phyloP scores from a whole-genome alignment of 2,329 filamentous ascomycete genomes.

The Aspergillus pseudoterreus region DNA sequence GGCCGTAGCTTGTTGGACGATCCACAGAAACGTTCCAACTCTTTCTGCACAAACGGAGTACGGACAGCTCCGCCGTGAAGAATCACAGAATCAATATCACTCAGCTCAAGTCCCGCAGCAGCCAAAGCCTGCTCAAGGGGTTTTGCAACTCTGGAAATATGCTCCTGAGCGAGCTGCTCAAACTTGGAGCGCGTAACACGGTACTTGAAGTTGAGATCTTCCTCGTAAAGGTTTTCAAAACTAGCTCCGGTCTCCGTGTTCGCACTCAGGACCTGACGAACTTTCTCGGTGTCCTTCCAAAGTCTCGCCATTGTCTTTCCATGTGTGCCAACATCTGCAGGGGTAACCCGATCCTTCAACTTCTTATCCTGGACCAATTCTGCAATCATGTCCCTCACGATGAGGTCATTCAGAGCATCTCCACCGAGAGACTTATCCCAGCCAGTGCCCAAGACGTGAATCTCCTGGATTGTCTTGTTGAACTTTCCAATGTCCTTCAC shows the following conservation, averaged over 20 bases:
- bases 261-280: constrained; percentile 87
- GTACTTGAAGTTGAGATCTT: constrained; percentile 91
- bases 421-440: constrained; percentile 91
- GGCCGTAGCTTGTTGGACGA: constrained; percentile 75
- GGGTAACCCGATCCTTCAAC: constrained; percentile 35
- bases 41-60: constrained; percentile 90
- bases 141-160: constrained; percentile 64
- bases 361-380: constrained; percentile 70
- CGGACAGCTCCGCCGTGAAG: constrained; percentile 86
- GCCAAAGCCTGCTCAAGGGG: constrained; percentile 73
- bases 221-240: constrained; percentile 80
- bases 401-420: constrained; percentile 80
- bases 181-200: constrained; percentile 78
- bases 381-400: constrained; percentile 82
- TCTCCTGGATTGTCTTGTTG: constrained; percentile 96
- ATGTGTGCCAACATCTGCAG: constrained; percentile 58
- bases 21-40: constrained; percentile 72
- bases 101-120: constrained; percentile 66
- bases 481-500: constrained; percentile 90
- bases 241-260: constrained; percentile 76
- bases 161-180: constrained; percentile 68
- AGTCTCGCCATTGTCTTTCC: constrained; percentile 84
- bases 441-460: constrained; percentile 79
- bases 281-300: constrained; percentile 84
- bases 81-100: constrained; percentile 83